A percentile compares a stretch with the other conserved stretches of the same genome.
phyloP scores from a whole-genome alignment of 768 basidiomycete species.

The Leccinum subgranulosum region DNA sequence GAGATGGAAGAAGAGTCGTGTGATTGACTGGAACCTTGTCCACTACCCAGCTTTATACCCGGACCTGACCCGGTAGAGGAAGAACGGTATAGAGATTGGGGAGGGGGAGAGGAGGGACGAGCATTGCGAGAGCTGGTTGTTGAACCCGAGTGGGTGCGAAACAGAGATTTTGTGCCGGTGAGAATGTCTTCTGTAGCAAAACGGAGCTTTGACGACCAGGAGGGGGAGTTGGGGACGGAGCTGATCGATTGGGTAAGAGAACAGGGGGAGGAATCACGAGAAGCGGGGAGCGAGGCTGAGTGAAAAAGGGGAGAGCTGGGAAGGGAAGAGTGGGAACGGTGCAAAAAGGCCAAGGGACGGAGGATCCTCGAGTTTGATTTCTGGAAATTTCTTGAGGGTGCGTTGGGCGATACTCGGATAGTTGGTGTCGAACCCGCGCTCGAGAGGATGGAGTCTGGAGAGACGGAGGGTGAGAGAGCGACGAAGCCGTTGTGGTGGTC shows the following conservation, averaged over 20 bases:
- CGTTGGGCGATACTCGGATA: slow-evolving; percentile 10
- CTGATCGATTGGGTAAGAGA: slow-evolving; percentile 11
- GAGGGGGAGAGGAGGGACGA: slow-evolving; percentile 16
- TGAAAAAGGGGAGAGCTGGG: slow-evolving; percentile 8
- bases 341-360: slow-evolving; percentile 21
- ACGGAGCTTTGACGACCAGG: slow-evolving; percentile 10
- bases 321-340: slow-evolving; percentile 10
- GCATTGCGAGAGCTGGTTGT: background rate
- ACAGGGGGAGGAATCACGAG: slow-evolving; percentile 12
- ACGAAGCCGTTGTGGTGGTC: slow-evolving; percentile 7
- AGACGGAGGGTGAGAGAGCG: slow-evolving; percentile 17
- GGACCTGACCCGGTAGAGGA: slow-evolving; percentile 18
- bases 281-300: slow-evolving; percentile 12
- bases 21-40: background rate
- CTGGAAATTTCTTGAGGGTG: background rate
- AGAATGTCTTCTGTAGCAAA: slow-evolving; percentile 32
- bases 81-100: slow-evolving; percentile 15
- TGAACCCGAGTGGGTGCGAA: slow-evolving; percentile 26
- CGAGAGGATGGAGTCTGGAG: slow-evolving; percentile 20
- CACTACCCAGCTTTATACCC: background rate
- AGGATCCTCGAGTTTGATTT: slow-evolving; percentile 20
- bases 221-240: slow-evolving; percentile 17
- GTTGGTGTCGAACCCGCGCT: slow-evolving; percentile 21
- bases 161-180: slow-evolving; percentile 29
- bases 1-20: background rate